A percentile compares a stretch with the other conserved stretches of the same genome.
Conservation (phyloP, 1,139 yeast genomes). For the Pichia sp. region DNA sequence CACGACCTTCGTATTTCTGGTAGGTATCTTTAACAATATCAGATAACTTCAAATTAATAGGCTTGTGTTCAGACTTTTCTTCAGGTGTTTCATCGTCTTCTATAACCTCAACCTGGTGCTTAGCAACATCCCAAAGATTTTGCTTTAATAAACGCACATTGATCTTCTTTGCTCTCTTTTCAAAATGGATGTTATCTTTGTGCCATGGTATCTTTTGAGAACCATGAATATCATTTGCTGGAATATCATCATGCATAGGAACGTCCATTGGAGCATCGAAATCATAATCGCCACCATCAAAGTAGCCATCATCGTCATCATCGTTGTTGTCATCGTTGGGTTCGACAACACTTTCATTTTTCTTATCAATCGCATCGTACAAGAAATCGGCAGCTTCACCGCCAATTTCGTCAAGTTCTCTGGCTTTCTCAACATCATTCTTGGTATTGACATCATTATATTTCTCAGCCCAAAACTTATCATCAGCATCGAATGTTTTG, state of each 20-base stretch:
- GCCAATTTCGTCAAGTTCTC: constrained; percentile 4
- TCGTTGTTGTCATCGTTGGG: constrained; percentile 12
- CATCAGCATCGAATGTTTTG: constrained; percentile 39
- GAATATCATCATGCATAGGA: neutral
- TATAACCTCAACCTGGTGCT: constrained; percentile 5
- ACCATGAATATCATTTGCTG: no score
- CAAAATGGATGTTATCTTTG: constrained; percentile 49
- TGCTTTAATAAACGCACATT: constrained; percentile 79
- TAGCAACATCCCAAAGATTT: constrained; percentile 62
- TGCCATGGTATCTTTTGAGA: constrained; percentile 10
- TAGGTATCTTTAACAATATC: constrained; percentile 48
- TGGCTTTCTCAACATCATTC: neutral
- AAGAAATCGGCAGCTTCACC: constrained; percentile 31
- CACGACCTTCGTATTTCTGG: constrained; percentile 50
- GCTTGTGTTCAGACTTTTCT: neutral
- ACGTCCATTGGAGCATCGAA: constrained; percentile 18
- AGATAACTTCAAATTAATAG: constrained; percentile 28
- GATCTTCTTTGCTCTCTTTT: constrained; percentile 81
- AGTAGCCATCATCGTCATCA: constrained; percentile 17
- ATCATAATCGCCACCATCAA: constrained; percentile 29
- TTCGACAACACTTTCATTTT: constrained; percentile 24
- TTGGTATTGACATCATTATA: constrained; percentile 41
- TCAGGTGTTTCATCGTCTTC: constrained; percentile 8
- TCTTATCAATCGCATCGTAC: constrained; percentile 26
- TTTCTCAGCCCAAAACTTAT: constrained; percentile 72